Conservation (phyloP, 2,329 filamentous ascomycete genomes). For the Xylaria sp. region DNA sequence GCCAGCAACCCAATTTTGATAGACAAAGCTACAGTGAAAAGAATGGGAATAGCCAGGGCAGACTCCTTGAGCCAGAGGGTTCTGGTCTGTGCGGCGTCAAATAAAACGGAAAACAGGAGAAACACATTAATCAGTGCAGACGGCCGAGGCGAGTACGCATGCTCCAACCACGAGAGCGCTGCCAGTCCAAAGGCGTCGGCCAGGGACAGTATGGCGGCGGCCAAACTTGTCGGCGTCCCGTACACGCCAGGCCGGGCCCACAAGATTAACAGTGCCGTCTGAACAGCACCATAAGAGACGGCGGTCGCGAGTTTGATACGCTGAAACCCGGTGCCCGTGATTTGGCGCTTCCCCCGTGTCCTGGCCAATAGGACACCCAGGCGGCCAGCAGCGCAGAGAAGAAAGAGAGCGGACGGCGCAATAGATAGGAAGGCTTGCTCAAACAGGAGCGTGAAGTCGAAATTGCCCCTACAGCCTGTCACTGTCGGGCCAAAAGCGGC, state of each 20-base stretch:
- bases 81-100: neutral
- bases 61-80: neutral
- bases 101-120: neutral
- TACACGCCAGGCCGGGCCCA: neutral
- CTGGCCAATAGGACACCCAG: neutral
- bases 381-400: neutral
- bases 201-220: neutral
- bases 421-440: constrained; percentile 7
- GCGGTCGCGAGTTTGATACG: neutral
- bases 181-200: neutral
- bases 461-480: neutral
- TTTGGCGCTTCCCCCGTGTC: neutral
- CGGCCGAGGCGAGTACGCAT: neutral
- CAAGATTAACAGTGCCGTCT: neutral
- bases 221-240: neutral
- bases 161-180: neutral
- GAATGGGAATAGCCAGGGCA: neutral
- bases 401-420: neutral
- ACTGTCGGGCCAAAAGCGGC: too few species aligned
- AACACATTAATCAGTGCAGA: neutral
- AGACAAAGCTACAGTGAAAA: neutral
- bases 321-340: neutral
- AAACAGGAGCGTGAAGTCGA: constrained; percentile 10
- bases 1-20: neutral
- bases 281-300: neutral